phyloP scores from a whole-genome alignment of 257 asterid genomes.

The Solanum chmielewskii region DNA sequence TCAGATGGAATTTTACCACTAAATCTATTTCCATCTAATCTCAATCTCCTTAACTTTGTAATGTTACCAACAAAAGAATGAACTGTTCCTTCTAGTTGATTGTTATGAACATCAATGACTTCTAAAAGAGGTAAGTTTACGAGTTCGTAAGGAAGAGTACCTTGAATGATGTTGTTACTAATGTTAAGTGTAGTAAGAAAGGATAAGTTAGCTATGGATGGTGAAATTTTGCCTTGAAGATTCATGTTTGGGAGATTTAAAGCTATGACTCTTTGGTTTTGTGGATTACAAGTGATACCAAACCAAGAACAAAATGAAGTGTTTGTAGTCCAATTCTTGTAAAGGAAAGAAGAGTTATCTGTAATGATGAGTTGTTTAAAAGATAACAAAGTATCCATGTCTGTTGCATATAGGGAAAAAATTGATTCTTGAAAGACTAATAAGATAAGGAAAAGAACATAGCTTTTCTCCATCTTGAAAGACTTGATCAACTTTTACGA shows the following conservation, averaged over 20 bases:
- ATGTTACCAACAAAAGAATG: neutral
- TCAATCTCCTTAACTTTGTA: neutral
- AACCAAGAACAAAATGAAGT: conserved; percentile 16
- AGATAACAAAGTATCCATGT: conserved; percentile 7
- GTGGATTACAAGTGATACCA: conserved; percentile 14
- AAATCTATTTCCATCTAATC: neutral
- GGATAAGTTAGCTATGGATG: conserved; percentile 18
- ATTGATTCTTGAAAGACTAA: neutral
- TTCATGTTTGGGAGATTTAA: conserved; percentile 14
- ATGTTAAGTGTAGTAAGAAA: conserved; percentile 12
- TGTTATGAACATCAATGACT: neutral
- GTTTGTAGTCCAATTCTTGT: conserved; percentile 11
- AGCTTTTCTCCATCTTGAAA: neutral
- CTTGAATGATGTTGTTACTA: conserved; percentile 3
- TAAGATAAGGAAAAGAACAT: neutral
- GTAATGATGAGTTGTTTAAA: conserved; percentile 17
- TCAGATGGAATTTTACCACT: conserved; percentile 5
- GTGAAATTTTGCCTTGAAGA: conserved; percentile 17
- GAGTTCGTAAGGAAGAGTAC: neutral
- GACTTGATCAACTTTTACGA: neutral
- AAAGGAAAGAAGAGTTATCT: neutral
- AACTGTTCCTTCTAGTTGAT: conserved; percentile 1
- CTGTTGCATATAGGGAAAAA: neutral
- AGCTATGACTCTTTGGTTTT: conserved; percentile 7
- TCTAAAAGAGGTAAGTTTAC: neutral